A percentile compares a stretch with the other conserved stretches of the same genome.
Evolutionary conservation across 2,329 filamentous ascomycete species (phyloP).

Genomic region (Dactylellina drechsleri): DNA sequence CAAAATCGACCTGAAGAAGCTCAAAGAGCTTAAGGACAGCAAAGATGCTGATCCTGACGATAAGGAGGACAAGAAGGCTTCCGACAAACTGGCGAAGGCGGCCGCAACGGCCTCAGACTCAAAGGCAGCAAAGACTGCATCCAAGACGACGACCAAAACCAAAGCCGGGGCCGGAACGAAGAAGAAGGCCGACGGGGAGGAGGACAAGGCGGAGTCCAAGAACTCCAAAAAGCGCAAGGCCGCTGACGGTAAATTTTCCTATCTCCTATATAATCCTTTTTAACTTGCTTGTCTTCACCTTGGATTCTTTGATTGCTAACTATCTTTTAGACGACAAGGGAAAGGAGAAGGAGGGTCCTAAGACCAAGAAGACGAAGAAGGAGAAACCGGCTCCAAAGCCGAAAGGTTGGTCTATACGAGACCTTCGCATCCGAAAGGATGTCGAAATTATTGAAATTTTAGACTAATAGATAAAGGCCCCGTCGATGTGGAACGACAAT

Average conservation of each 20-base stretch:
- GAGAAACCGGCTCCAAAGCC: conserved; percentile 83
- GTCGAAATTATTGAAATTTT: conserved; percentile 21
- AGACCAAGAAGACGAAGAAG: conserved; percentile 88
- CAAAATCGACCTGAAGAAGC: conserved; percentile 62
- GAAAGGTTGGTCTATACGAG: conserved; percentile 68
- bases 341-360: conserved; percentile 74
- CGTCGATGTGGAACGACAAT: conserved; percentile 93
- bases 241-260: conserved; percentile 65
- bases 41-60: conserved; percentile 63
- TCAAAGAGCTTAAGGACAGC: conserved; percentile 59
- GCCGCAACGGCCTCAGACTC: conserved; percentile 48
- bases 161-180: conserved; percentile 63
- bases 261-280: background rate
- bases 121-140: conserved; percentile 25
- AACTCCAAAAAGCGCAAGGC: conserved; percentile 83
- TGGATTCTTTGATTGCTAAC: conserved; percentile 47
- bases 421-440: conserved; percentile 35
- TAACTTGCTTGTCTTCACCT: background rate
- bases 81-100: conserved; percentile 62
- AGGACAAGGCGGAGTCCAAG: conserved; percentile 70
- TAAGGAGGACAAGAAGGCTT: conserved; percentile 57
- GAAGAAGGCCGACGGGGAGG: conserved; percentile 68
- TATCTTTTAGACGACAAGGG: conserved; percentile 56
- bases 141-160: conserved; percentile 33
- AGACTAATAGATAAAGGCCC: conserved; percentile 66